Evolutionary conservation across 2,329 filamentous ascomycete species (phyloP), one percentile per base, ranked within the genome.

Genomic region (Pseudomassariella vexata): DNA sequence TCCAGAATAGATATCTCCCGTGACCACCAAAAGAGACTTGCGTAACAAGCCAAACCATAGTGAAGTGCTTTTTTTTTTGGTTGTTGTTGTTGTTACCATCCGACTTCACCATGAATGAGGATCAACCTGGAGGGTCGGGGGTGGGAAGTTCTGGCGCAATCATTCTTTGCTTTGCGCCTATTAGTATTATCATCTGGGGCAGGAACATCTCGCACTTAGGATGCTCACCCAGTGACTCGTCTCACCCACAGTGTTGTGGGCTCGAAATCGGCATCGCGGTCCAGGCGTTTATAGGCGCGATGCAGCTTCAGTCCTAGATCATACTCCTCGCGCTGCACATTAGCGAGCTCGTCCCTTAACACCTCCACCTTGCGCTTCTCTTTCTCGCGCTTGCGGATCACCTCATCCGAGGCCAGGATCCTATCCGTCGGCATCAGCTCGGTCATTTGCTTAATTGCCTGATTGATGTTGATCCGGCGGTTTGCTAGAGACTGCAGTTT

Each of bases 201-300:
- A n/a, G n/a, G n/a, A n/a, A n/a, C n/a, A n/a, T n/a, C n/a, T n/a
- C n/a, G n/a, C n/a, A 30, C 27, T 16, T 15, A 7, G n/a, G n/a
- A n/a, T n/a, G 35, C 38, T 71, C 55, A 82, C 39, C 68, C 74
- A 14, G 84, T 88, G 39, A 88, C 80, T 41, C 86, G 70, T 48
- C 81, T 73, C 30, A 94, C 82, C 86, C 86, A 94, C 8, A 94
- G 59, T 19, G 74, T 74, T 1, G 79, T 81, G 9, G 75, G 76
- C 48, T 85, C 79, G 47, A 68, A 82, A 20, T 69, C 66, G 3
- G 69, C 70, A 32, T 82, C 72, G 41, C 80, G 73, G 47, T 89
- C 83, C 45, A 79, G 69, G 28, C 85, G 73, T 63, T 86, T 89
- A 59, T 84, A 82, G 8, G 82, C 80, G 15, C 82, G 66, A 52